Conservation (phyloP, 192 early-diverging fungal genomes). For the Jimgerdemannia lactiflua region DNA sequence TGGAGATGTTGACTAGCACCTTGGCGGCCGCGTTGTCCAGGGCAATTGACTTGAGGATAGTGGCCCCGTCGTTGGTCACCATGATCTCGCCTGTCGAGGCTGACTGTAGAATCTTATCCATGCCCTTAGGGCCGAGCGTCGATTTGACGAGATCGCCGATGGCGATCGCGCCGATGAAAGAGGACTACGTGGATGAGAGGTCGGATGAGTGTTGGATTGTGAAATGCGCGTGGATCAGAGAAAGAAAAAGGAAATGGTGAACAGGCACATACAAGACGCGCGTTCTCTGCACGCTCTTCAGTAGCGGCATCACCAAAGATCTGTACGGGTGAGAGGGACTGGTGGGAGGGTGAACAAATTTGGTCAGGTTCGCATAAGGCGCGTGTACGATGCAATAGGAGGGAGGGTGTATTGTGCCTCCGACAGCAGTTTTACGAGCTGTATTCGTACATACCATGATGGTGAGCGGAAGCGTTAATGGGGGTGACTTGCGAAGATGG, state of each 20-base stretch:
- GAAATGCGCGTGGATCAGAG: conserved; percentile 4
- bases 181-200: conserved; percentile 48
- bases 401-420: too few species aligned
- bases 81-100: conserved; percentile 78
- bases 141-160: conserved; percentile 98
- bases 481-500: too few species aligned
- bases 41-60: conserved; percentile 97
- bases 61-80: conserved; percentile 99
- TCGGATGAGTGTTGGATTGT: background rate
- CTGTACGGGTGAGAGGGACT: conserved; percentile 79
- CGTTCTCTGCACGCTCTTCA: conserved; percentile 97
- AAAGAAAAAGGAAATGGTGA: background rate
- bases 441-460: too few species aligned
- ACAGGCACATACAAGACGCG: conserved; percentile 76
- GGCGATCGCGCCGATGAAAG: conserved; percentile 98
- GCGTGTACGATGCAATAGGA: too few species aligned
- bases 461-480: too few species aligned
- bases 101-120: conserved; percentile 99
- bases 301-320: conserved; percentile 94
- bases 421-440: too few species aligned
- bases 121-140: conserved; percentile 97
- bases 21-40: conserved; percentile 98
- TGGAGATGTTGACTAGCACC: conserved; percentile 97
- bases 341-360: background rate
- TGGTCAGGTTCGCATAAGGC: too few species aligned